phyloP scores from a whole-genome alignment of 768 basidiomycete species.

The Amanita pallidorosea region DNA sequence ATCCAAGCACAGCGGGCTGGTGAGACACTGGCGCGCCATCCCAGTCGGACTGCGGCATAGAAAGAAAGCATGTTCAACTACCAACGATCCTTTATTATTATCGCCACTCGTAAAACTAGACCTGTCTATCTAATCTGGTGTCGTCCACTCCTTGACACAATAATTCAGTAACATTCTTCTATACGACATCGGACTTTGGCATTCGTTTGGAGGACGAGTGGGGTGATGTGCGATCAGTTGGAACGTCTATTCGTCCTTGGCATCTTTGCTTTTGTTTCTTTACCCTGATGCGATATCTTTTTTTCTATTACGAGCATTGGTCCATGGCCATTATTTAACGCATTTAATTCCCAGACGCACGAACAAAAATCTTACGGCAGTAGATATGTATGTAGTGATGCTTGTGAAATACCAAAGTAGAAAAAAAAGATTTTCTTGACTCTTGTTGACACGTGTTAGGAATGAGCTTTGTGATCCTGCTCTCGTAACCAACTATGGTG shows the following conservation, averaged over 20 bases:
- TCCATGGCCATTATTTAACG: slow-evolving; percentile 2
- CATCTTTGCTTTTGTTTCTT: neutral
- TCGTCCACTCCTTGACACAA: slow-evolving; percentile 1
- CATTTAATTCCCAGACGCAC: neutral
- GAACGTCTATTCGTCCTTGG: neutral
- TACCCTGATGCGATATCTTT: neutral
- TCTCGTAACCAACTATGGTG: slow-evolving; percentile 1
- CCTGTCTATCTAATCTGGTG: slow-evolving; percentile 5
- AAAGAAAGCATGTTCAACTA: slow-evolving; percentile 6
- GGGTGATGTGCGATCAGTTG: neutral
- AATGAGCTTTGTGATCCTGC: neutral
- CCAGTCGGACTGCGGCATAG: slow-evolving; percentile 41
- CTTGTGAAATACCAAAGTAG: neutral
- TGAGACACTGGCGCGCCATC: slow-evolving; percentile 66
- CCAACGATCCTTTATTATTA: slow-evolving; percentile 4
- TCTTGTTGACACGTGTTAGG: neutral
- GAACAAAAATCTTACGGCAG: neutral
- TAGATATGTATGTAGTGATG: neutral
- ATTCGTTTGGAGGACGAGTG: neutral
- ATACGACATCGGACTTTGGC: neutral
- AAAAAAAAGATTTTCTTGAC: neutral
- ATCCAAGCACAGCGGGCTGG: slow-evolving; percentile 80
- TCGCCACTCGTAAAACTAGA: slow-evolving; percentile 4
- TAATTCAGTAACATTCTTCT: neutral
- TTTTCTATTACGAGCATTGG: neutral